These are phyloP conservation scores for Balamuthia mandrillaris DNA, from an alignment of 208 protist species.

Conservation along the genomic window DNA sequence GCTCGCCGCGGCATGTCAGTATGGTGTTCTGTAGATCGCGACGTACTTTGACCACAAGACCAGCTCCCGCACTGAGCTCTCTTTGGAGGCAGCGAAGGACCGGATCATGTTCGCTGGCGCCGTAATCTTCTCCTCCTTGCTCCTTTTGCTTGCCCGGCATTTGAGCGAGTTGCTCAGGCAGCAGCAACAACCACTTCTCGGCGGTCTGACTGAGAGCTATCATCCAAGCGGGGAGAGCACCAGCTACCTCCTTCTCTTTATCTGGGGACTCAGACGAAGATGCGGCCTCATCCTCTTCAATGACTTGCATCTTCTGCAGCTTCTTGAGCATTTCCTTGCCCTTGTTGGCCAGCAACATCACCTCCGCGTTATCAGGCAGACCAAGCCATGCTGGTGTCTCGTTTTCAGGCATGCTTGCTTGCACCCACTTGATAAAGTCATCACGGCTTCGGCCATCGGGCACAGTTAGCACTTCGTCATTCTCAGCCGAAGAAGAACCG, in stretches of 20 bases:
- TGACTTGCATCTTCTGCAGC: conserved; percentile 34
- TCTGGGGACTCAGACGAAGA: background rate
- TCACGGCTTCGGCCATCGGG: background rate
- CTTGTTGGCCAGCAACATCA: conserved; percentile 60
- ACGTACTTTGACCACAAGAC: conserved; percentile 75
- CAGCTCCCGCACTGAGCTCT: conserved; percentile 72
- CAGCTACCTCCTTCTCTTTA: background rate
- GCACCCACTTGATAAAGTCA: conserved; percentile 84
- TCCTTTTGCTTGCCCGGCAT: too few species aligned
- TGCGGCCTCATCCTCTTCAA: conserved; percentile 45
- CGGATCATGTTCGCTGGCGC: conserved; percentile 66
- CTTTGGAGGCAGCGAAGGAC: conserved; percentile 84
- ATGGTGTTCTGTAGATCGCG: conserved; percentile 75
- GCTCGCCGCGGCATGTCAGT: conserved; percentile 69
- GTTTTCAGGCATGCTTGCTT: background rate
- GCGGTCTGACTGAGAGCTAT: background rate
- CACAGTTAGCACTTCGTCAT: too few species aligned
- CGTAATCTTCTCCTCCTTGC: too few species aligned
- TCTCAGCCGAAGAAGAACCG: background rate
- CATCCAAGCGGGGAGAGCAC: conserved; percentile 31
- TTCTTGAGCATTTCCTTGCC: background rate
- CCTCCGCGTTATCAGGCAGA: conserved; percentile 84
- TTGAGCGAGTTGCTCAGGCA: conserved; percentile 47
- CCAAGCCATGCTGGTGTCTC: conserved; percentile 88
- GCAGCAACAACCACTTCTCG: conserved; percentile 52